Conservation (phyloP, 768 basidiomycete genomes). For the Suillus tomentosus region DNA sequence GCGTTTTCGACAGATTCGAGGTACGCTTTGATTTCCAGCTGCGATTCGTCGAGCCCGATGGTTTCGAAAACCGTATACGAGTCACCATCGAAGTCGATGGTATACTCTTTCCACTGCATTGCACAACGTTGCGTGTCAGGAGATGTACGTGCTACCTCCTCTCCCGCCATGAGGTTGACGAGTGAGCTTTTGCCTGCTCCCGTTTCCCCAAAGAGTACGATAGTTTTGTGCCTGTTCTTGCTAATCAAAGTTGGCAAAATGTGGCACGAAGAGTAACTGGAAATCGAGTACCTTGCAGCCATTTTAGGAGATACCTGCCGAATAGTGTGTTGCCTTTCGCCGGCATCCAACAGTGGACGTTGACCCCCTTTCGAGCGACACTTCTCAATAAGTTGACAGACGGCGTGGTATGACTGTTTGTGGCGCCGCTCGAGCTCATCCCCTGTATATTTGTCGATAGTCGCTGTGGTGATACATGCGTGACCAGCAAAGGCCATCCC, state of each 20-base stretch:
- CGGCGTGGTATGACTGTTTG: constrained; percentile 11
- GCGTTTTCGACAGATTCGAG: constrained; percentile 31
- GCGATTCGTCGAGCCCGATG: constrained; percentile 36
- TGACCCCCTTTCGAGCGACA: background rate
- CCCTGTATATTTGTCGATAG: no score
- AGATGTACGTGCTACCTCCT: constrained; percentile 33
- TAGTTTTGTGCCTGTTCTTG: constrained; percentile 20
- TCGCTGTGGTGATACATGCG: constrained; percentile 36
- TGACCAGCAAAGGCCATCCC: constrained; percentile 41
- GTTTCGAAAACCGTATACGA: constrained; percentile 36
- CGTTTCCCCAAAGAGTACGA: constrained; percentile 35
- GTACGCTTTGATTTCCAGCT: constrained; percentile 31
- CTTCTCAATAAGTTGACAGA: constrained; percentile 11
- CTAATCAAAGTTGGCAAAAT: background rate
- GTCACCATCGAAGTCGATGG: constrained; percentile 18
- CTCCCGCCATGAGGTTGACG: constrained; percentile 42
- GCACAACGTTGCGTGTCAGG: constrained; percentile 40
- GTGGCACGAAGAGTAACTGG: background rate
- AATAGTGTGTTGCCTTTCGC: background rate
- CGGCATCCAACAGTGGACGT: background rate
- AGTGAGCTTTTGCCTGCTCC: constrained; percentile 45
- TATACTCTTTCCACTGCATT: constrained; percentile 29
- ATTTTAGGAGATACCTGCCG: background rate
- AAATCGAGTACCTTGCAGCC: background rate
- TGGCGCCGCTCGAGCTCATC: background rate